Evolutionary conservation across 768 basidiomycete genomes (phyloP).

Genomic region (Pleurotus ostreatus): DNA sequence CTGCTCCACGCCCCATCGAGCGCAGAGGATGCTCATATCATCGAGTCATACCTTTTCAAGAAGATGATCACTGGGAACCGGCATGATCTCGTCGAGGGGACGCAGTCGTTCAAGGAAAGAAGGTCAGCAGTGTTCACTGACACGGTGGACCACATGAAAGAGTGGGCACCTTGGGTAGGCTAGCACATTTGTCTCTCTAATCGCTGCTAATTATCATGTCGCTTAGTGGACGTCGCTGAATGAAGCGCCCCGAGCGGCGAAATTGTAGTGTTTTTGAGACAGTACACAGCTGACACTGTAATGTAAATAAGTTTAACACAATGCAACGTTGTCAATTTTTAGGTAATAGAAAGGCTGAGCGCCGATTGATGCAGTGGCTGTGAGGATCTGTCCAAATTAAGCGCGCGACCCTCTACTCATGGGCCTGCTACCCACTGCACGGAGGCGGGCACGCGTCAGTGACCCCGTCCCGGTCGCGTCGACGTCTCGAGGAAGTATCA

Average conservation of each 20-base stretch:
- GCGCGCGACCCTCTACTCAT: too few species aligned
- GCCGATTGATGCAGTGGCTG: too few species aligned
- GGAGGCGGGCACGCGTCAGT: too few species aligned
- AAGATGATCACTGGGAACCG: slow-evolving; percentile 26
- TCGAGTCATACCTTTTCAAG: slow-evolving; percentile 48
- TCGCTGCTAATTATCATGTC: neutral
- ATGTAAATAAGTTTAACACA: too few species aligned
- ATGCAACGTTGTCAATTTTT: too few species aligned
- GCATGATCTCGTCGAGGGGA: slow-evolving; percentile 44
- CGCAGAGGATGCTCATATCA: slow-evolving; percentile 49
- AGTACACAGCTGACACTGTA: too few species aligned
- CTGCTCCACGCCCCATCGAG: slow-evolving; percentile 46
- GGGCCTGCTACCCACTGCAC: too few species aligned
- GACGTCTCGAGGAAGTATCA: too few species aligned
- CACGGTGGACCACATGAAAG: slow-evolving; percentile 33
- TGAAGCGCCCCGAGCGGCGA: neutral
- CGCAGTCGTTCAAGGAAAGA: slow-evolving; percentile 43
- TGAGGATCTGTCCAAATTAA: too few species aligned
- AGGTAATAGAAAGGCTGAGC: too few species aligned
- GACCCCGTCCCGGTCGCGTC: too few species aligned
- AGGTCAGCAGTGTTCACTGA: slow-evolving; percentile 41
- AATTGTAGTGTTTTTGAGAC: neutral
- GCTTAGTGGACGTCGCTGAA: neutral
- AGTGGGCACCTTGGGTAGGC: slow-evolving; percentile 52
- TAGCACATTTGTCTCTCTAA: neutral